Evolutionary conservation across 306 rosid genomes (phyloP), one percentile per base, ranked within the genome.

Genomic region (Glycine soja): DNA sequence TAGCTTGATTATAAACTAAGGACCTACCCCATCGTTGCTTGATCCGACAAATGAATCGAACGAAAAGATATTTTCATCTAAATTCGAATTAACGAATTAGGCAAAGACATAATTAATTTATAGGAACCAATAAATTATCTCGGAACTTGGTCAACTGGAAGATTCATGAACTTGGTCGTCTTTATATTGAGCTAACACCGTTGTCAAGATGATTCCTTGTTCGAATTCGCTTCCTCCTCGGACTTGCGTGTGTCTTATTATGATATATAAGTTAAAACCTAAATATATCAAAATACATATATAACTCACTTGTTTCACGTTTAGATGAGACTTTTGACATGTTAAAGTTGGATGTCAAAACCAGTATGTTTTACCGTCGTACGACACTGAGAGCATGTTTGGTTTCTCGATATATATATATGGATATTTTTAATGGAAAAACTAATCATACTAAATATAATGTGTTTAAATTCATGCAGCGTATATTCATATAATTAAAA

Each of bases 171-270:
- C 63, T 36, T 62, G 30, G 19, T 66, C 72, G 54, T 61, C 69
- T 73, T 69, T 71, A 43, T 52, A n/a, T 70, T 15, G 9, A 47
- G 75, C 36, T 43, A 74, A 63, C n/a, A 78, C 52, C 79, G 67
- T 54, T 34, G 40, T 47, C 72, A 57, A 43, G 40, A 34, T 13
- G 56, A 4, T 80, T 75, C 66, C 89, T 75, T 77, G 63, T 70
- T 24, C 82, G 42, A 77, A 67, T 81, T 81, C 2, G 75, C 58
- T 77, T 77, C 52, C 52, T 81, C 66, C 18, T 72, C 13, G 13
- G 30, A 13, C 47, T 30, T 34, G 59, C 19, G 59, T 50, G 13
- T 6, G 52, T 67, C 53, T 43, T 67, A 43, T 16, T 47, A 36
- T 34, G 46, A 24, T 24, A 12, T 34, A 36, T 10, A 36, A 63